Evolutionary conservation across 352 stramenopile genomes (phyloP), one percentile per base, ranked within the genome.

Genomic region (Pythium insidiosum): DNA sequence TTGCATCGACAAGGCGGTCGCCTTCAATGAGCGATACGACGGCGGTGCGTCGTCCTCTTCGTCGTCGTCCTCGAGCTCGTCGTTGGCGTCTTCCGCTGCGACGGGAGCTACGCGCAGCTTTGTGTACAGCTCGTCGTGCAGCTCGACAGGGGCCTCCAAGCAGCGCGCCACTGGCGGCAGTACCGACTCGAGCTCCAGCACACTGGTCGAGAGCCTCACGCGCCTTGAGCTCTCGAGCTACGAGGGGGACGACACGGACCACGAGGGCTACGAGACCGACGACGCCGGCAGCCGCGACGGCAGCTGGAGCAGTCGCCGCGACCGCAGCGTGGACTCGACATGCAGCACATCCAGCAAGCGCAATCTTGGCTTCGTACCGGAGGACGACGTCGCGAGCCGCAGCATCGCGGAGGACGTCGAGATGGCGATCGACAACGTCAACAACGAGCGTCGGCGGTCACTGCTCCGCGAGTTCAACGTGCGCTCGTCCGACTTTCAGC

Each of bases 1-100:
- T 43, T 92, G 79, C 46, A 74, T 92, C 38, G 75, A 86, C 56
- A 84, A 84, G 39, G 66, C 68, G 16, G 41, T 57, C n/a, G 25
- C 39, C 4, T 20, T 36, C 6, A 33, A 75, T 66, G 56, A 68
- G 71, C 30, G 58, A 5, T 47, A 67, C 5, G 43, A 45, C 1
- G 18, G 35, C 3, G 46, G 38, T 26, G 52, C 16, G 1, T 53
- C 19, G 5, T 18, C 19, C 4, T 19, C 19, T 6, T n/a, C 16
- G 29, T n/a, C 12, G 39, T 36, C 19, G 9, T 13, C 9, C 28
- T 33, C 28, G 9, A 33, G 28, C 28, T 9, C 28, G 9, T n/a
- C n/a, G n/a, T n/a, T n/a, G n/a, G n/a, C n/a, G n/a, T n/a, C n/a
- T n/a, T n/a, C n/a, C n/a, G n/a, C n/a, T n/a, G n/a, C n/a, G n/a